Evolutionary conservation across 179 eudicot species (phyloP), one percentile per base, ranked within the genome.

Genomic region (Silene coronaria): DNA sequence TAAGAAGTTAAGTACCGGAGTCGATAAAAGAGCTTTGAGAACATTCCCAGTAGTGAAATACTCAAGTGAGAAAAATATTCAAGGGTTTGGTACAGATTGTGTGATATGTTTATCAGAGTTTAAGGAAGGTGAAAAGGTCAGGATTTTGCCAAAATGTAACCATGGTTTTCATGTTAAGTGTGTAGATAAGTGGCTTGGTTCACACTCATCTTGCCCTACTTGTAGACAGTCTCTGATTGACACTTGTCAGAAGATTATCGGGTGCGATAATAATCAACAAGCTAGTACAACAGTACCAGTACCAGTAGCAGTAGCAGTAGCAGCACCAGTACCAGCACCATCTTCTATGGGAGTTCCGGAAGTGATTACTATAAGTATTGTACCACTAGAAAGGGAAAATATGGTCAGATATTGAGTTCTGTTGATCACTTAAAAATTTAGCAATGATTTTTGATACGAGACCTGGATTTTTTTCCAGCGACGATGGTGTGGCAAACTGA

Each of bases 151-250:
- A 36, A 82, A 79, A 79, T 82, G 85, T 57, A 73, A 79, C 72
- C 85, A 82, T 68, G 85, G 85, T 2, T 82, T 79, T 19, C 85
- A 82, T 76, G 80, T 79, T 11, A 82, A 76, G 65, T 82, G 85
- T 51, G 76, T 82, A 60, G 85, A 82, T 79, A 68, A 79, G 26
- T 82, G 85, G 85, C 67, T 82, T 9, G 42, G 64, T 10, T 79
- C 85, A 60, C 72, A 82, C 72, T 59, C 80, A 5, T 82, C 85
- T 17, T 82, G 85, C 57, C 85, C 85, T 76, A 82, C 85, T 24
- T 82, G 85, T n/a, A 72, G 85, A n/a, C 85, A 79, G 5, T 82
- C 78, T 21, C 57, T 82, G 38, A 53, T 82, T 73, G 85, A 82
- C 57, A 79, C 85, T 17, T 76, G 85, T 76, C 67, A 82, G 28